These are phyloP conservation scores for Mallotus japonicus DNA, from an alignment of 441 rosid species.

Conservation along the genomic window DNA sequence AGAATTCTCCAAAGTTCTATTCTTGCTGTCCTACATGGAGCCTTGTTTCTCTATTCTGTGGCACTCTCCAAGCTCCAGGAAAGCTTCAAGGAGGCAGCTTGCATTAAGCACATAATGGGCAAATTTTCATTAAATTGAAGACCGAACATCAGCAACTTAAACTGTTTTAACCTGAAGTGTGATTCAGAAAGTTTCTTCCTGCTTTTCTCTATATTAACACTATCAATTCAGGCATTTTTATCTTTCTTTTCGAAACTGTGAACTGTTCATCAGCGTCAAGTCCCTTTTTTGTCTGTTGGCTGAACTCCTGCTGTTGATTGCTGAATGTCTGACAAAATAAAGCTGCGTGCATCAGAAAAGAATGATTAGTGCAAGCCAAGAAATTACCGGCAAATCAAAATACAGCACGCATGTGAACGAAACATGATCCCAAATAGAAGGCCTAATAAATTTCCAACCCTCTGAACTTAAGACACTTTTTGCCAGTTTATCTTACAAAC, in stretches of 20 bases:
- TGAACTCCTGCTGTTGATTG: background rate
- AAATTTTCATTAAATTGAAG: background rate
- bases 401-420: too few species aligned
- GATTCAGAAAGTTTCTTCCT: background rate
- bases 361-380: background rate
- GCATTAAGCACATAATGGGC: background rate
- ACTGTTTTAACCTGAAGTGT: background rate
- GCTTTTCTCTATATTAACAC: background rate
- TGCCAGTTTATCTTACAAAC: too few species aligned
- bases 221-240: background rate
- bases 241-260: background rate
- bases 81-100: background rate
- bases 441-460: too few species aligned
- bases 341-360: conserved; percentile 7
- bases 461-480: too few species aligned
- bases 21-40: background rate
- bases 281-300: background rate
- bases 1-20: background rate
- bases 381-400: background rate
- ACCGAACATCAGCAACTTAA: background rate
- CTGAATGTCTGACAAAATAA: conserved; percentile 12
- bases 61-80: background rate
- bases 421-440: too few species aligned
- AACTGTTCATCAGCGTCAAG: background rate
- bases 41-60: background rate